These are phyloP conservation scores for Termitomyces sp. DNA, from an alignment of 768 basidiomycete species.

Conservation along the genomic window DNA sequence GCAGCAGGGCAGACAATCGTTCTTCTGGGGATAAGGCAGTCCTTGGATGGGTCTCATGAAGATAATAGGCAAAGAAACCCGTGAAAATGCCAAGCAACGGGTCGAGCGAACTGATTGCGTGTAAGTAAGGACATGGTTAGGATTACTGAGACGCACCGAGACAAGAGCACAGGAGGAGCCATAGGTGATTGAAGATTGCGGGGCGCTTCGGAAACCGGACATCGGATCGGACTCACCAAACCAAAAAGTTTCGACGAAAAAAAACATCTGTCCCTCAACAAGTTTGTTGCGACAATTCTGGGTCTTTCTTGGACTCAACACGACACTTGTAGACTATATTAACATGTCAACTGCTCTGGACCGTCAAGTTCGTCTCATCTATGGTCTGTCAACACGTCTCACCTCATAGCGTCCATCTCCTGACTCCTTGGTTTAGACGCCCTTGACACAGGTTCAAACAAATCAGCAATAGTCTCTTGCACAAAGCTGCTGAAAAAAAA, in stretches of 20 bases:
- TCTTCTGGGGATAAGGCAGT: constrained; percentile 54
- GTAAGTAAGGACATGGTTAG: constrained; percentile 1
- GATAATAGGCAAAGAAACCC: constrained; percentile 71
- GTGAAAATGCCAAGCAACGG: constrained; percentile 74
- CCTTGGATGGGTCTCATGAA: constrained; percentile 77
- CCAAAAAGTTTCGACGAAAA: constrained; percentile 5
- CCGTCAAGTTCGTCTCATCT: constrained; percentile 81
- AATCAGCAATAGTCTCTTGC: constrained; percentile 78
- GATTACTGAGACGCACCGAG: constrained; percentile 33
- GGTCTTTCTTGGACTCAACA: background rate
- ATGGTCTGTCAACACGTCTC: constrained; percentile 44
- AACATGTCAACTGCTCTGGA: constrained; percentile 61
- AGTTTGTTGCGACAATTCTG: background rate
- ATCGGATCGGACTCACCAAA: constrained; percentile 7
- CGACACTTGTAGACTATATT: background rate
- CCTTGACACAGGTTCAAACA: constrained; percentile 80
- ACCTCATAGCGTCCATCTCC: background rate
- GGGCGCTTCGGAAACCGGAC: constrained; percentile 9
- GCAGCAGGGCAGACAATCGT: constrained; percentile 45
- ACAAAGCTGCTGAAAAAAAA: constrained; percentile 88
- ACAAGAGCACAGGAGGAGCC: constrained; percentile 44
- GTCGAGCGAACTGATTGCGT: constrained; percentile 50
- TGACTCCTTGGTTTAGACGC: constrained; percentile 48
- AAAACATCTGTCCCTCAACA: background rate
- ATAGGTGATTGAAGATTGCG: constrained; percentile 2